Base-by-base conservation (phyloP, 257 asterid species). In the Voacanga thouarsii region DNA sequence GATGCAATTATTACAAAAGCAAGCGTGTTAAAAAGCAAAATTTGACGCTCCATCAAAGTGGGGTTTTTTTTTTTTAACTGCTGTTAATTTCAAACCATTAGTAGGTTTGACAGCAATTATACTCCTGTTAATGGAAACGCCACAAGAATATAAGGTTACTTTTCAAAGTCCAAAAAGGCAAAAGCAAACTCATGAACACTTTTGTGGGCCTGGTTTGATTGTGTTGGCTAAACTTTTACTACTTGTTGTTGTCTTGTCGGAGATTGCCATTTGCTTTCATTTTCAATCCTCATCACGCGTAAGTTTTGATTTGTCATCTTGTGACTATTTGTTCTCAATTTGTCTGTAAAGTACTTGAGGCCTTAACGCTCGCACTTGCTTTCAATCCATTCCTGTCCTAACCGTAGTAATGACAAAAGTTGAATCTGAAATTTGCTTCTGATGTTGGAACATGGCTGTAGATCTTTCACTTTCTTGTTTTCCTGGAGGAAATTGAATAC, bases 201-300 rank as follows among this genome's bases (percentile, higher is more conserved):
- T 76, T 90, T 78, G 92, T 88, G 92, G 96, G 91, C 80, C 89
- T 67, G 79, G 80, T 77, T 85, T 86, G 76, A 88, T 90, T 75
- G 81, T 89, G 89, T 82, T 86, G 89, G 85, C 76, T 67, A 81
- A 71, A 86, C 84, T 86, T 91, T 89, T 85, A 76, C 84, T 81
- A 71, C 80, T 79, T 85, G 89, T 86, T 83, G 92, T 81, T 82
- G 84, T 77, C 79, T 83, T 91, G 96, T 93, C 97, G 97, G 89
- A 78, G 45, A 83, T 78, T 76, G 77, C 63, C 75, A 47, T 43
- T 72, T 72, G 83, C 96, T 88, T 86, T 89, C 89, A 71, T 85
- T 89, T 87, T 88, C 94, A 85, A 83, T 80, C 83, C 84, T 83
- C 83, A 53, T 85, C 96, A 93, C 89, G 92, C 91, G 88, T 78